Conservation (phyloP, 2,329 filamentous ascomycete species). For the Pezicula neosporulosa region DNA sequence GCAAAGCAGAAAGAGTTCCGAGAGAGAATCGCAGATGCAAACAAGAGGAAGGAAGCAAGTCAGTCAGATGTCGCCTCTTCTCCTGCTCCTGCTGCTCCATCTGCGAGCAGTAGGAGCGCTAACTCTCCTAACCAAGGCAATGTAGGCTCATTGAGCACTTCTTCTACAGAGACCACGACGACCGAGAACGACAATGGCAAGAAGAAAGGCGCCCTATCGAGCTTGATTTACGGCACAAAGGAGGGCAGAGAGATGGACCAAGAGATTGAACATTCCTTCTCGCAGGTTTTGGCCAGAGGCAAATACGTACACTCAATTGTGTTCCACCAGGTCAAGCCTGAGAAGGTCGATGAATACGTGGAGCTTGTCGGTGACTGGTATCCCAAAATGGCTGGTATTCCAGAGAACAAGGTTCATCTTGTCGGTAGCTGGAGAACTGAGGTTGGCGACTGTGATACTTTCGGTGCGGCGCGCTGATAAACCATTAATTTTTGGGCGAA, state of each 20-base stretch:
- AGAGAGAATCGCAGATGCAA: slow-evolving; percentile 71
- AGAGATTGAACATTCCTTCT: slow-evolving; percentile 95
- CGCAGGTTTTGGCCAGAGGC: slow-evolving; percentile 87
- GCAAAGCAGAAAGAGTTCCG: slow-evolving; percentile 83
- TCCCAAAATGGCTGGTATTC: slow-evolving; percentile 77
- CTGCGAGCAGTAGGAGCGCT: slow-evolving; percentile 40
- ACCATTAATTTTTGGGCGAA: slow-evolving; percentile 5
- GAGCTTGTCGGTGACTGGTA: slow-evolving; percentile 89
- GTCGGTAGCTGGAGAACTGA: slow-evolving; percentile 98
- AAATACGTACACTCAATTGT: slow-evolving; percentile 99
- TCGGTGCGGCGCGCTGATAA: slow-evolving; percentile 58
- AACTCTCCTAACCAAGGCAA: slow-evolving; percentile 33
- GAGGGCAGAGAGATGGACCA: slow-evolving; percentile 92
- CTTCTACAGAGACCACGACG: slow-evolving; percentile 55
- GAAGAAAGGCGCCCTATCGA: slow-evolving; percentile 72
- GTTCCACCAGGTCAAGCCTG: slow-evolving; percentile 91
- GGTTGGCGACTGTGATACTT: slow-evolving; percentile 95
- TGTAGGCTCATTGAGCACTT: slow-evolving; percentile 59
- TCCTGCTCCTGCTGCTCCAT: slow-evolving; percentile 37
- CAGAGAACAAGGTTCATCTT: slow-evolving; percentile 90
- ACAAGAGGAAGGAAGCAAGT: slow-evolving; percentile 85
- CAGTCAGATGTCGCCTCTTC: slow-evolving; percentile 45
- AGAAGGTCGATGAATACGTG: slow-evolving; percentile 93
- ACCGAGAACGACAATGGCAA: slow-evolving; percentile 57
- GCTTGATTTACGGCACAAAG: slow-evolving; percentile 94